Base-by-base conservation (phyloP, 805 yeast genomes). In the Metschnikowia anglica region DNA sequence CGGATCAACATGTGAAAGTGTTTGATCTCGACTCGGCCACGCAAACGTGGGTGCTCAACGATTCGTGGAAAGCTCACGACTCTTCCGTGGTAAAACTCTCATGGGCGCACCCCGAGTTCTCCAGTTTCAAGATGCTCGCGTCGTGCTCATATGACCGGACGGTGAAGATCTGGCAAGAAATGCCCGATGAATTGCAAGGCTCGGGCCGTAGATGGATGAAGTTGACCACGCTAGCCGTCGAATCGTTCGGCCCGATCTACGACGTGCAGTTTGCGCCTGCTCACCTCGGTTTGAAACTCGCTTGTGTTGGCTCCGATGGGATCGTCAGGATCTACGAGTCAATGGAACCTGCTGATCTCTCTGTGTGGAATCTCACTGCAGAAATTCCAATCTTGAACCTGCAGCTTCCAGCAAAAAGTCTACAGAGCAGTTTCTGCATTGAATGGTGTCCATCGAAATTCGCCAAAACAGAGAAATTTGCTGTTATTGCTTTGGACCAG, bases 61-160 rank as follows among this genome's bases (percentile, higher is more conserved):
- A 91, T 63, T 81, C 86, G 36, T 93, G 97, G 95, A 86, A 85
- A 52, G 98, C 98, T 0, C 99, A 93, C 60, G 97, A 93, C 55
- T 81, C 95, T 6, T 79, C 89, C 44, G 79, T 93, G 19, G 85
- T 88, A 16, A 79, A 84, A 52, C 72, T 93, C 8, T 80, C 81
- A 35, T 93, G 97, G 95, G 97, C 98, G 0, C 85, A 88, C 38
- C 99, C 99, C 2, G 95, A 91, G 62, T 89, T 81, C 63, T 63
- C 68, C 19, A 63, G 66, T 46, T 95, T 96, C 7, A 87, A 87
- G 57, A 70, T 93, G 3, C 63, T 93, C 18, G 95, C 96, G 1
- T 80, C 93, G 19, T 89, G 90, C 26, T 87, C 97, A 1, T 88
- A 85, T 62, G 99, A 93, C 58, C 76, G 95, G 41, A 85, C 95